These are phyloP conservation scores for Agrocybe praecox DNA, from an alignment of 768 basidiomycete genomes.

Conservation along the genomic window DNA sequence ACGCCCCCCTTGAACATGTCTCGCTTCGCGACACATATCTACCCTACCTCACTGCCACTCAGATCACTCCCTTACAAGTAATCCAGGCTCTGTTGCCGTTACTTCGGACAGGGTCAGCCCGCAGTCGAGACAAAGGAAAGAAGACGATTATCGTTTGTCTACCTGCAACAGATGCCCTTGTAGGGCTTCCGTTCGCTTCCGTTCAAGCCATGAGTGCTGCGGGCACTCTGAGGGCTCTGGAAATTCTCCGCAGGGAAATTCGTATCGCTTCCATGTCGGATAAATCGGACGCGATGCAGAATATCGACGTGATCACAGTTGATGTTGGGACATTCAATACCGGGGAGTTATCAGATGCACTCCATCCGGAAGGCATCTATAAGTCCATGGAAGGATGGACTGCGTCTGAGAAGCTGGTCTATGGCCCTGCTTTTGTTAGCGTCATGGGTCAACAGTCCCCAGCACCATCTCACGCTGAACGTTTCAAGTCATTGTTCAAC, in stretches of 20 bases:
- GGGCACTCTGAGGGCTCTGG: conserved; percentile 68
- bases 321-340: conserved; percentile 69
- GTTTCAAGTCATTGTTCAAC: conserved; percentile 35
- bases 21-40: conserved; percentile 64
- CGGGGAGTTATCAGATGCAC: conserved; percentile 21
- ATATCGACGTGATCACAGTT: conserved; percentile 68
- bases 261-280: conserved; percentile 56
- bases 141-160: conserved; percentile 75
- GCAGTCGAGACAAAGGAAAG: conserved; percentile 50
- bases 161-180: conserved; percentile 70
- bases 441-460: conserved; percentile 34
- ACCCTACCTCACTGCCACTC: conserved; percentile 72
- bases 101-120: conserved; percentile 66
- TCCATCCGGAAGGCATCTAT: conserved; percentile 37
- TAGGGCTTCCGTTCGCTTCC: conserved; percentile 71
- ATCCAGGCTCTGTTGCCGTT: conserved; percentile 79
- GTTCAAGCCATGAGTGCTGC: conserved; percentile 79
- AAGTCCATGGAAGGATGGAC: conserved; percentile 74
- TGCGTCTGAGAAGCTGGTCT: conserved; percentile 69
- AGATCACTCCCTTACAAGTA: conserved; percentile 75
- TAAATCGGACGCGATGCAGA: conserved; percentile 58
- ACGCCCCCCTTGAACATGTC: conserved; percentile 73
- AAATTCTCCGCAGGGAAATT: conserved; percentile 77
- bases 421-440: conserved; percentile 69
- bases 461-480: conserved; percentile 24